Base-by-base conservation (phyloP, 257 asterid species). In the Oldenlandia corymbosa region DNA sequence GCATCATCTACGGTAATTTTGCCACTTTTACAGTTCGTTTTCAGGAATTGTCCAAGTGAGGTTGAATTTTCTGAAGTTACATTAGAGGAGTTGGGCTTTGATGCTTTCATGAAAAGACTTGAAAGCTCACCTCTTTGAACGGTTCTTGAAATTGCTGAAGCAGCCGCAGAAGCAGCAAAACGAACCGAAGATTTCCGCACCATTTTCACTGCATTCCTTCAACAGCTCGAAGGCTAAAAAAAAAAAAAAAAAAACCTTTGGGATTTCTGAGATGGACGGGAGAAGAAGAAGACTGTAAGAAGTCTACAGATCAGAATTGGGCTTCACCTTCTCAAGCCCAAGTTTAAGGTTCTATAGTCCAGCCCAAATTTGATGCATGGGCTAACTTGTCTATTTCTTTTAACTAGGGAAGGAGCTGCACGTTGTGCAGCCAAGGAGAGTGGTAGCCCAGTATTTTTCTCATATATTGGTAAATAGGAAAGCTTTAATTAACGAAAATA, bases 121-220 rank as follows among this genome's bases (percentile, higher is more conserved):
- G 80, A 78, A 32, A 78, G 76, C 71, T 64, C 61, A 71, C 73
- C 76, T 11, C 53, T 65, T 46, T 62, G 45, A 21, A 75, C 55
- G 60, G 71, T 71, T 21, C 62, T 26, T 32, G 78, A 51, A 62
- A 66, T n/a, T n/a, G n/a, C 46, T 16, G 43, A 24, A 10, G 70
- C 32, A 8, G 84, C 43, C n/a, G 46, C 62, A 47, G 53, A 47
- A 36, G 76, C 61, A 42, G 84, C 66, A 23, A 32, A 43, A 59
- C 73, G 73, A 72, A 69, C 64, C 20, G 58, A 34, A 39, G 78
- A 58, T 61, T 72, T 67, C 39, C 66, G 66, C 57, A 68, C 84
- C 95, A 86, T 81, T 24, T 21, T 31, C 10, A 30, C 23, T n/a
- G 18, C 24, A 37, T 32, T 24, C 4, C 23, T 1, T 7, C 39